A percentile compares a stretch with the other conserved stretches of the same genome.
phyloP scores from a whole-genome alignment of 2,329 filamentous ascomycete genomes.

The Aspergillus calidoustus region DNA sequence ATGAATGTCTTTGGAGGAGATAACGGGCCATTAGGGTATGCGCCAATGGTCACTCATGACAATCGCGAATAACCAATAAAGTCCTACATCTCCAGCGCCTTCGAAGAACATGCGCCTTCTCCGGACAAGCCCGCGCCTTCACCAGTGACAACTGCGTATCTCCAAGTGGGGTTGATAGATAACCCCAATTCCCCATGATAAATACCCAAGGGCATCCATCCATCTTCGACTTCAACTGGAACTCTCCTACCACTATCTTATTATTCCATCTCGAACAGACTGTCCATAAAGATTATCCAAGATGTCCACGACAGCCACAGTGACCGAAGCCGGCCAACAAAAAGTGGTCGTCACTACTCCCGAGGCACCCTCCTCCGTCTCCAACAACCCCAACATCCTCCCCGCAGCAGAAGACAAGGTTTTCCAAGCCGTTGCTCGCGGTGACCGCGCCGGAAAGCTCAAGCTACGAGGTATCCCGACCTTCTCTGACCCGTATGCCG shows the following conservation, averaged over 20 bases:
- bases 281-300: neutral
- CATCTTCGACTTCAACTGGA: neutral
- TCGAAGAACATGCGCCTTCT: slow-evolving; percentile 19
- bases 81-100: slow-evolving; percentile 6
- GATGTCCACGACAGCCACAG: slow-evolving; percentile 20
- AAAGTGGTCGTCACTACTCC: slow-evolving; percentile 20
- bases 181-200: neutral
- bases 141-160: slow-evolving; percentile 33
- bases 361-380: neutral
- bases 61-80: slow-evolving; percentile 9
- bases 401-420: slow-evolving; percentile 32
- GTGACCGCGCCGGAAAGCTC: slow-evolving; percentile 39
- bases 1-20: neutral
- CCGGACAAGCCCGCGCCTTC: slow-evolving; percentile 11
- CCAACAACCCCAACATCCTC: slow-evolving; percentile 19
- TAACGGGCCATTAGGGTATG: neutral
- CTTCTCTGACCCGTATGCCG: slow-evolving; percentile 47
- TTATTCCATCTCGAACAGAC: neutral
- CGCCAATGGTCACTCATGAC: neutral
- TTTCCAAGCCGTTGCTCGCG: slow-evolving; percentile 44
- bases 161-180: slow-evolving; percentile 38
- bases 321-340: slow-evolving; percentile 16
- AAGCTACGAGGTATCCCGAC: slow-evolving; percentile 45
- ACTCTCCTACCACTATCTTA: neutral
- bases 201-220: neutral